Conservation (phyloP, 164 flowering plant genomes). For the Annona cherimola region DNA sequence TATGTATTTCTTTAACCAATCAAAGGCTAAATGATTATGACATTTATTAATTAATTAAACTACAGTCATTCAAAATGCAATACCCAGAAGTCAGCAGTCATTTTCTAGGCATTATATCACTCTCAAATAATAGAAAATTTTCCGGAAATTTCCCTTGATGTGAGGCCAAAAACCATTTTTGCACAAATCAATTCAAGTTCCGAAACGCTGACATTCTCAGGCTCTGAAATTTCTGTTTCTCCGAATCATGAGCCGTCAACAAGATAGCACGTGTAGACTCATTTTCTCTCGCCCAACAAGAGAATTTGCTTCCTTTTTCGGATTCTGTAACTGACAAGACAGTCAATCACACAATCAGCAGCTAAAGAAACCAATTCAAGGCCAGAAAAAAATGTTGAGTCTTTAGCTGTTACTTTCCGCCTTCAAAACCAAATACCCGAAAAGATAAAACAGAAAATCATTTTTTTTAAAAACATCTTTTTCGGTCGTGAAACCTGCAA, state of each 20-base stretch:
- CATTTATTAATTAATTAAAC: too few species aligned
- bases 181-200: not conserved
- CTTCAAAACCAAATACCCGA: not conserved
- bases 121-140: not conserved
- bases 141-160: not conserved
- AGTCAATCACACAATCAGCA: not conserved
- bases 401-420: not conserved
- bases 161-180: not conserved
- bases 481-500: not conserved
- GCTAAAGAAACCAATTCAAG: not conserved
- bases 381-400: not conserved
- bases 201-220: not conserved
- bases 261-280: not conserved
- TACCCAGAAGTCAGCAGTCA: too few species aligned
- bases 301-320: not conserved
- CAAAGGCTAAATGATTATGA: too few species aligned
- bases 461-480: not conserved
- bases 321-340: not conserved
- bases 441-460: too few species aligned
- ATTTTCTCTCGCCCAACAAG: not conserved
- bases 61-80: too few species aligned
- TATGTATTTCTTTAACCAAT: too few species aligned
- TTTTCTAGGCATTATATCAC: not conserved
- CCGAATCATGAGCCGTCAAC: not conserved
- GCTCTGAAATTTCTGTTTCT: not conserved